A percentile compares a stretch with the other conserved stretches of the same genome.
These are phyloP conservation scores for Suillus clintonianus DNA, from an alignment of 768 basidiomycete genomes.

Conservation along the genomic window DNA sequence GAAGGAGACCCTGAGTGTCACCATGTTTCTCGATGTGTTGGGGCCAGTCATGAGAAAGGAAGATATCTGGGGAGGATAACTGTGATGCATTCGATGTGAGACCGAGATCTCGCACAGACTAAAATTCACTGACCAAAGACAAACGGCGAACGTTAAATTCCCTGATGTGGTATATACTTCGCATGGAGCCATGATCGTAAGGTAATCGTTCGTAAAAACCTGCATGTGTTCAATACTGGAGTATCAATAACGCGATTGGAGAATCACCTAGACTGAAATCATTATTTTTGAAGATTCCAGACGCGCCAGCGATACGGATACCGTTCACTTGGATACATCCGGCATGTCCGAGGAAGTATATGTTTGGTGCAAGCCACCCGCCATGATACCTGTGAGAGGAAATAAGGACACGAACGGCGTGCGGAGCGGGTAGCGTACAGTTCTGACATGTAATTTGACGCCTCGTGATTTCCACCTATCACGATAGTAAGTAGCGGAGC, in stretches of 20 bases:
- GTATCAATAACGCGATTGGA: not conserved
- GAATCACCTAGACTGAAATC: slow-evolving; percentile 69
- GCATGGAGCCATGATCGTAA: slow-evolving; percentile 68
- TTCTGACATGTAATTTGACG: slow-evolving; percentile 96
- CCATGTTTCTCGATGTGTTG: slow-evolving; percentile 81
- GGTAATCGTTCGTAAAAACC: slow-evolving; percentile 84
- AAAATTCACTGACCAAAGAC: slow-evolving; percentile 54
- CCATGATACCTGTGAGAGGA: slow-evolving; percentile 75
- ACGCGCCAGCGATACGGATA: slow-evolving; percentile 84
- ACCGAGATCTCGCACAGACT: not conserved
- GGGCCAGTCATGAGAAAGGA: slow-evolving; percentile 98
- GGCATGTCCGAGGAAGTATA: slow-evolving; percentile 93
- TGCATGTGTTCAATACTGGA: slow-evolving; percentile 26
- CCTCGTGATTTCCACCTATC: slow-evolving; percentile 98
- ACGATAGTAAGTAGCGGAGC: slow-evolving; percentile 90
- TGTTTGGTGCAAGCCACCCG: slow-evolving; percentile 95
- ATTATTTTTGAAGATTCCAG: slow-evolving; percentile 84
- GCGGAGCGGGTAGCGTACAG: slow-evolving; percentile 54
- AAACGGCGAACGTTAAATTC: slow-evolving; percentile 81
- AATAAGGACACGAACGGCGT: slow-evolving; percentile 3
- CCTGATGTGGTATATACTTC: slow-evolving; percentile 90
- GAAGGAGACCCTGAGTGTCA: slow-evolving; percentile 61
- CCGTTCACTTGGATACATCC: slow-evolving; percentile 89
- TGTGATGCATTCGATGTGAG: slow-evolving; percentile 16
- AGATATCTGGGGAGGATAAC: slow-evolving; percentile 69